Evolutionary conservation across 1,139 yeast genomes (phyloP).

Genomic region (Suhomyces anneliseae): DNA sequence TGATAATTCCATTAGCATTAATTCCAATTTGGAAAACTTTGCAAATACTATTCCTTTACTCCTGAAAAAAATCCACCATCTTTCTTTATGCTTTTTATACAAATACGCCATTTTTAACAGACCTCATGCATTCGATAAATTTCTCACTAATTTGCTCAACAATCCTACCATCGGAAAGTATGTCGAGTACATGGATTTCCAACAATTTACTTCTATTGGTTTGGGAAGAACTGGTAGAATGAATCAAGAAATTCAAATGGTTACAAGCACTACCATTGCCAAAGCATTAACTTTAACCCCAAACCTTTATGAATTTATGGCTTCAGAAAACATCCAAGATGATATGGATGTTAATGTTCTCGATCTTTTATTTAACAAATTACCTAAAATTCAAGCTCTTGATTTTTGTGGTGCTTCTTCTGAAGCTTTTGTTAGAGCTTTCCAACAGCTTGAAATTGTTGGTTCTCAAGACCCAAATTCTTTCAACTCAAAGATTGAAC

Average conservation of each 20-base stretch:
- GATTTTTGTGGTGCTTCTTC: conserved; percentile 92
- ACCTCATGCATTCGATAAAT: conserved; percentile 77
- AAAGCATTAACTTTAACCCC: conserved; percentile 64
- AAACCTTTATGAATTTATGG: conserved; percentile 73
- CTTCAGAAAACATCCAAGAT: conserved; percentile 82
- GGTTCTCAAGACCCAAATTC: conserved; percentile 14
- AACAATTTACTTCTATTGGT: conserved; percentile 87
- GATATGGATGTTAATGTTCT: conserved; percentile 70
- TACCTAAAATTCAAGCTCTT: conserved; percentile 62
- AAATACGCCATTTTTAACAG: conserved; percentile 73
- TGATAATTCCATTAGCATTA: conserved; percentile 37
- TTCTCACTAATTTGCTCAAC: conserved; percentile 55
- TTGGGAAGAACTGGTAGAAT: conserved; percentile 85
- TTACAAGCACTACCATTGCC: conserved; percentile 70
- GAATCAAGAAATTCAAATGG: conserved; percentile 91
- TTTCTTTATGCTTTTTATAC: conserved; percentile 47
- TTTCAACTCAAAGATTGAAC: conserved; percentile 7
- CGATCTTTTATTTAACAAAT: conserved; percentile 56
- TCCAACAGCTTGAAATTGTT: conserved; percentile 38
- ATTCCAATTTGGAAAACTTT: conserved; percentile 44
- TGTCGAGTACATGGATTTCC: conserved; percentile 80
- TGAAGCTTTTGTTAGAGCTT: conserved; percentile 61
- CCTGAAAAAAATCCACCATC: conserved; percentile 34
- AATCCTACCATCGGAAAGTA: conserved; percentile 58
- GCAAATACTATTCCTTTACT: conserved; percentile 41